Evolutionary conservation across 2,329 filamentous ascomycete species (phyloP), one percentile per base, ranked within the genome.

Genomic region (Penicillium hesseltinei): DNA sequence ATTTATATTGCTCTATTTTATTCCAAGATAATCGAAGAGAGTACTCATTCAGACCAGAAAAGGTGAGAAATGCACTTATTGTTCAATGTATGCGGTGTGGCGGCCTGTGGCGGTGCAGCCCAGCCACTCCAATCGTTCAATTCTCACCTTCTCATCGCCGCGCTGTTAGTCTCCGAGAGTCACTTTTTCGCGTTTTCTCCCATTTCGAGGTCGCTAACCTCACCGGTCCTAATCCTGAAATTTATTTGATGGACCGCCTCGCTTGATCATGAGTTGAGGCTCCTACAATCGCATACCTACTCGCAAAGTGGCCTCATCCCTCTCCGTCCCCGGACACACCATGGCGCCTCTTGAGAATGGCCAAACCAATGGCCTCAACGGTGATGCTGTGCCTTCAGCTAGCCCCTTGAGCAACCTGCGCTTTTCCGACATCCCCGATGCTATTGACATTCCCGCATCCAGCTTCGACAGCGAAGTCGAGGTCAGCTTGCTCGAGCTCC

Each of bases 401-500:
- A 63, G 69, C 61, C 70, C 77, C 64, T 62, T 73, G 62, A 57
- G 73, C 61, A 65, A 71, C 61, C 59, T 71, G 61, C 84, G 85
- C 51, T 88, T 86, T 72, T 81, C 82, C 56, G 82, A 86, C 67
- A 84, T 88, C 45, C 85, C 85, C 39, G 79, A 81, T 51, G 80
- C 82, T 56, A 85, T 88, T 69, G 85, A 86, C 68, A 86, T 88
- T 67, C 84, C 85, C 54, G 83, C 87, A 56, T 82, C 80, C 53
- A 85, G 80, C 58, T 78, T 79, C 53, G 84, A 87, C 66, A 84
- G 82, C 61, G 84, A 86, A 66, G 94, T 99, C 74, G 94, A 97
- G 78, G 91, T 99, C 69, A 91, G 95, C 71, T 85, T 97, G 53
- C 89, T 92, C 71, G 91, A 93, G 63, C 86, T 97, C 39, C 85